Base-by-base conservation (phyloP, 2,329 filamentous ascomycete species). In the Ceratocystis alfenasii region DNA sequence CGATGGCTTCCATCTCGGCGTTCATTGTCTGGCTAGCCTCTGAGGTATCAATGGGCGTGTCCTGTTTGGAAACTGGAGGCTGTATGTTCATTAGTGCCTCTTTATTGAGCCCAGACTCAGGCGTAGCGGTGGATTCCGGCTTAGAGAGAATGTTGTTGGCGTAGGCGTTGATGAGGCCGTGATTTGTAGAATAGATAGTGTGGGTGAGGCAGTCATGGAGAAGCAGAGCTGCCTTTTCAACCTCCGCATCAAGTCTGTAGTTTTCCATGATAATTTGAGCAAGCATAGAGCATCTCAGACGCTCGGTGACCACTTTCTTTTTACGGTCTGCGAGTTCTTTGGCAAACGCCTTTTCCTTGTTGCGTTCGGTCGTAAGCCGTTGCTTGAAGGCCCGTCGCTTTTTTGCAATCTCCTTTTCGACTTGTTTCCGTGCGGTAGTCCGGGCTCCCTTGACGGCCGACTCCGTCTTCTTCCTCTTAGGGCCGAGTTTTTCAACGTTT, bases 201-300 rank as follows among this genome's bases (percentile, higher is more conserved):
- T 59, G 55, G 3, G 55, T 59, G 5, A 59, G 55, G 30, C 33
- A 3, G n/a, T 59, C 55, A 59, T 33, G 33, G 6, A 59, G 28
- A 15, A 59, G n/a, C 5, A 59, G 55, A 4, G 55, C 2, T 76
- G 81, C 2, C 74, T 83, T 0, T 74, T 83, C 2, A 76, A 78
- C 66, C 72, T 73, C 66, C 69, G 71, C 63, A 71, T 69, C 69
- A 69, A 73, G 68, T 5, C 61, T 60, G 33, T 67, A 67, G 44
- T 67, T 33, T 45, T 66, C 60, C 65, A 66, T 66, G 12, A 66
- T 22, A n/a, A 63, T 55, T 20, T 46, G 28, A 8, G 55, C 30
- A 36, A 59, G n/a, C 30, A 30, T 59, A 3, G 30, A 30, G 30
- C 22, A 28, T 36, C 55, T 6, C 12, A 59, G 28, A 36, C 55